phyloP scores from a whole-genome alignment of 305 asterid genomes.

The Fraxinus greggii region DNA sequence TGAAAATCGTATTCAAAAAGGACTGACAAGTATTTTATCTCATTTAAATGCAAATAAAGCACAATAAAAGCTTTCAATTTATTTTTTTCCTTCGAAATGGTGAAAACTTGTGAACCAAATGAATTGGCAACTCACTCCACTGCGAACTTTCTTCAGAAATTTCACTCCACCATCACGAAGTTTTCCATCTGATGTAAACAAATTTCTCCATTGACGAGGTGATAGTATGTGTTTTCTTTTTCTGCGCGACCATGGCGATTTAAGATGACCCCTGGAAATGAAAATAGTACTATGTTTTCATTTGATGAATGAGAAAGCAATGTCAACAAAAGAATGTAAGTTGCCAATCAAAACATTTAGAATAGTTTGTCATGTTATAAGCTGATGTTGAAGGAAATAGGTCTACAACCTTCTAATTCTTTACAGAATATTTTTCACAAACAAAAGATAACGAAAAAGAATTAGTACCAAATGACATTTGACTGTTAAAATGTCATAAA shows the following conservation, averaged over 20 bases:
- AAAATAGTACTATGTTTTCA: constrained; percentile 24
- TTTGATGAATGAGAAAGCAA: constrained; percentile 10
- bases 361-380: background rate
- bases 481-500: background rate
- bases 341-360: background rate
- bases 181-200: constrained; percentile 82
- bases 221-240: constrained; percentile 75
- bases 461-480: background rate
- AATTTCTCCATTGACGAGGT: constrained; percentile 72
- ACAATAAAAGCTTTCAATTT: background rate
- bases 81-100: background rate
- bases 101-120: constrained; percentile 11
- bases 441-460: background rate
- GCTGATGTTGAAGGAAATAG: background rate
- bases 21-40: constrained; percentile 8
- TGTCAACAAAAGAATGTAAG: constrained; percentile 17
- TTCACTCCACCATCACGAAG: constrained; percentile 76
- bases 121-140: constrained; percentile 65
- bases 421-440: background rate
- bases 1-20: constrained; percentile 10
- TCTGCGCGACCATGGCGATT: constrained; percentile 95
- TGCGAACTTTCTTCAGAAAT: constrained; percentile 87
- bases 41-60: background rate
- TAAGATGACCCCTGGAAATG: constrained; percentile 69
- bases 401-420: background rate